Conservation (phyloP, 129 eudicot species). For the Apium graveolens region DNA sequence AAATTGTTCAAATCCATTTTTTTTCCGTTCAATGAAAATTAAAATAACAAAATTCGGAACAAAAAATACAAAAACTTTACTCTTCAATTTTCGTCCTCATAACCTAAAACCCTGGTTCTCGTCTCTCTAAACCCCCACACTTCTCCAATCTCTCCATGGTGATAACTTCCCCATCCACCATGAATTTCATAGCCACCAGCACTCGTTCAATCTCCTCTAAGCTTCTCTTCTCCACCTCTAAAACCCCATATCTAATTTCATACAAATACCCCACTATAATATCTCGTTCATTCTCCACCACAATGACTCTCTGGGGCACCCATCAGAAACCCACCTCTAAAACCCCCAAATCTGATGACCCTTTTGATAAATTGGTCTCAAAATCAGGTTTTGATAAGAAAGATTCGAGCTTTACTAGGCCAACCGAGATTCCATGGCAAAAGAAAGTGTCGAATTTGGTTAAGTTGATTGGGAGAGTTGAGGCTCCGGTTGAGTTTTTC, state of each 20-base stretch:
- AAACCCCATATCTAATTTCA: not conserved
- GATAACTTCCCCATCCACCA: not conserved
- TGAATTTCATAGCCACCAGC: not conserved
- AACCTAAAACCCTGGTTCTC: not conserved
- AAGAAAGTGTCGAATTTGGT: conserved; percentile 60
- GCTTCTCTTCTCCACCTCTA: not conserved
- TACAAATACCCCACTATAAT: not conserved
- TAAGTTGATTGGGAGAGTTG: conserved; percentile 48
- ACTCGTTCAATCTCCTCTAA: not conserved
- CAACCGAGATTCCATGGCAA: conserved; percentile 63
- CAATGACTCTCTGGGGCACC: not conserved
- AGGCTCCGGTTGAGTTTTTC: conserved; percentile 52
- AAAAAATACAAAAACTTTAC: too few relatives aligned
- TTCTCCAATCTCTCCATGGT: not conserved
- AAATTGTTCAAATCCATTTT: too few relatives aligned
- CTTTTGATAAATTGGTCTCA: not conserved
- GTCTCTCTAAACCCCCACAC: not conserved
- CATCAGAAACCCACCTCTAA: not conserved
- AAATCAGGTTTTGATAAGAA: conserved; percentile 1
- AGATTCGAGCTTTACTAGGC: conserved; percentile 38
- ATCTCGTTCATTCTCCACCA: not conserved
- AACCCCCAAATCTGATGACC: not conserved
- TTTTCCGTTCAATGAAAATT: too few relatives aligned
- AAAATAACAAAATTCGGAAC: too few relatives aligned
- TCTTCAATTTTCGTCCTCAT: not conserved